A percentile compares a stretch with the other conserved stretches of the same genome.
These are phyloP conservation scores for Talaromyces marneffei DNA, from an alignment of 2,329 filamentous ascomycete genomes.

Conservation along the genomic window DNA sequence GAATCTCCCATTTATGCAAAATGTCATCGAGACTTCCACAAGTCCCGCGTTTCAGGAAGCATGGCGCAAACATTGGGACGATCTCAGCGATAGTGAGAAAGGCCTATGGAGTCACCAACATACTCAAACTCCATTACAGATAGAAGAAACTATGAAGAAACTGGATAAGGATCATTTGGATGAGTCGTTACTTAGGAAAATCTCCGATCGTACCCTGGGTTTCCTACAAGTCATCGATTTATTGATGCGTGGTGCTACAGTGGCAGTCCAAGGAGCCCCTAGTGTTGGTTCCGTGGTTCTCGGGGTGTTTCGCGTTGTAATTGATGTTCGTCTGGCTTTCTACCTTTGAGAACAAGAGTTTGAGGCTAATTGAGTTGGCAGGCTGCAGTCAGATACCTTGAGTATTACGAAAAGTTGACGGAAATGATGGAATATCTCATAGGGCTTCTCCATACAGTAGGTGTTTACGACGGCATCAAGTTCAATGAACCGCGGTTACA, in stretches of 20 bases:
- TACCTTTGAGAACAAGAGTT: background rate
- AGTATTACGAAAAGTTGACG: constrained; percentile 14
- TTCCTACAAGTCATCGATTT: background rate
- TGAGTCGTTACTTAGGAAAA: background rate
- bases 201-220: background rate
- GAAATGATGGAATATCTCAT: constrained; percentile 13
- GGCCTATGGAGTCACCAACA: constrained; percentile 5
- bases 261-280: constrained; percentile 4
- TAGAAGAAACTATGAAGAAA: constrained; percentile 3
- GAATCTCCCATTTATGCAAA: background rate
- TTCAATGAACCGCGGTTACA: constrained; percentile 1
- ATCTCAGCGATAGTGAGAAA: constrained; percentile 10
- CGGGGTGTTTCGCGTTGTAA: constrained; percentile 1
- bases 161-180: background rate
- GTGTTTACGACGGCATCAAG: background rate
- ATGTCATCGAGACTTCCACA: background rate
- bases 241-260: constrained; percentile 1
- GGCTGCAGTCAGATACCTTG: constrained; percentile 12
- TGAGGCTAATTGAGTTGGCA: background rate
- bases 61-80: constrained; percentile 11
- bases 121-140: background rate
- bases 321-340: background rate
- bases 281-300: constrained; percentile 7
- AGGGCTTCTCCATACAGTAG: background rate
- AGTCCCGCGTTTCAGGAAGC: constrained; percentile 15